Evolutionary conservation across 306 rosid species (phyloP).

Genomic region (Malus fusca): DNA sequence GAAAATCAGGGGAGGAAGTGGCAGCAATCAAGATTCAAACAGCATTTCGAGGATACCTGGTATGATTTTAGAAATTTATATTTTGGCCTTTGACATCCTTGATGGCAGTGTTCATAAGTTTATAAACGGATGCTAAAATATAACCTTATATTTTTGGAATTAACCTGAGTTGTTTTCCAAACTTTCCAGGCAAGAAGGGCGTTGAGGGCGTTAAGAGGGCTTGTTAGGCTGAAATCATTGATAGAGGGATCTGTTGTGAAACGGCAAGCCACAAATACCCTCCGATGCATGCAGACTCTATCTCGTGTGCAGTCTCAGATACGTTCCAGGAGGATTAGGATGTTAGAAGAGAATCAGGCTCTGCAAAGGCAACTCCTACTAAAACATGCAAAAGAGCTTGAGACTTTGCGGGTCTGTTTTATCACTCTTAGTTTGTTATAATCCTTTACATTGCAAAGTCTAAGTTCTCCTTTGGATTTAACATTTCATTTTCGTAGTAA

Average conservation of each 20-base stretch:
- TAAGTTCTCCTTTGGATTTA: background rate
- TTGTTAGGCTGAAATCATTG: slow-evolving; percentile 74
- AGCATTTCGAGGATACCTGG: slow-evolving; percentile 88
- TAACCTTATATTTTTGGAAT: background rate
- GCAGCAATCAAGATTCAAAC: slow-evolving; percentile 91
- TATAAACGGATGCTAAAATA: background rate
- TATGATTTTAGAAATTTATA: slow-evolving; percentile 19
- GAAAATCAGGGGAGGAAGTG: slow-evolving; percentile 67
- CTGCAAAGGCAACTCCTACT: slow-evolving; percentile 87
- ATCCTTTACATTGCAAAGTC: background rate
- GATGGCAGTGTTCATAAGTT: background rate
- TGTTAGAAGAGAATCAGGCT: slow-evolving; percentile 95
- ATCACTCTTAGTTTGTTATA: slow-evolving; percentile 10
- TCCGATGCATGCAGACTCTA: slow-evolving; percentile 87
- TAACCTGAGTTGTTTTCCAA: slow-evolving; percentile 1
- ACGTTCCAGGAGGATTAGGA: slow-evolving; percentile 78
- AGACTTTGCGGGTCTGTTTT: slow-evolving; percentile 67
- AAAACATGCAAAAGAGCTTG: slow-evolving; percentile 85
- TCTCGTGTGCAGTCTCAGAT: slow-evolving; percentile 93
- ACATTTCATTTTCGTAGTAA: background rate
- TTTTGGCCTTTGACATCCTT: background rate
- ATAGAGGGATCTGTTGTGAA: slow-evolving; percentile 86
- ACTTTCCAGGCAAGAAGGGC: slow-evolving; percentile 81
- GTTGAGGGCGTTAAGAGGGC: slow-evolving; percentile 78
- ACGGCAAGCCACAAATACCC: slow-evolving; percentile 85